Evolutionary conservation across 306 rosid species (phyloP).

Genomic region (Sindora glabra): DNA sequence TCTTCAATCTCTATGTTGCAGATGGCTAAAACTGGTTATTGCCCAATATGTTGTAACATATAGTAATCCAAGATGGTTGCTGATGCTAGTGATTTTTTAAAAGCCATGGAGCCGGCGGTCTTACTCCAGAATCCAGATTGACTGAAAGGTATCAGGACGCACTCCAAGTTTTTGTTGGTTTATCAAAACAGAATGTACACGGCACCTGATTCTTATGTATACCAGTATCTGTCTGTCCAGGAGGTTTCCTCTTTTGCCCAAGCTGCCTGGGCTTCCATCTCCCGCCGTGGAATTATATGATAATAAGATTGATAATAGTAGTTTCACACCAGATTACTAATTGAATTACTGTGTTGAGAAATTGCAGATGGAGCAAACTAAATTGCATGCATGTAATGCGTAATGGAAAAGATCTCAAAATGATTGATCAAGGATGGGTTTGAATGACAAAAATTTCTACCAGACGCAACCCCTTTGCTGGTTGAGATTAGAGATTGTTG

Average conservation of each 20-base stretch:
- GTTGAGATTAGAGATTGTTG: too few species aligned
- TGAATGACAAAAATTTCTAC: constrained; percentile 33
- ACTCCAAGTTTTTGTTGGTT: constrained; percentile 21
- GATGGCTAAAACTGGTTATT: constrained; percentile 34
- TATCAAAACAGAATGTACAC: constrained; percentile 19
- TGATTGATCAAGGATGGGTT: constrained; percentile 28
- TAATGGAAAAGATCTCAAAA: constrained; percentile 28
- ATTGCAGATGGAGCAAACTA: too few species aligned
- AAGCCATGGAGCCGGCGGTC: constrained; percentile 27
- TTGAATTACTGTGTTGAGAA: constrained; percentile 44
- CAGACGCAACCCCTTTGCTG: too few species aligned
- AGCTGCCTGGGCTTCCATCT: constrained; percentile 35
- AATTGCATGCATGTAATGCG: constrained; percentile 31
- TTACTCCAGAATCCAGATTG: too few species aligned
- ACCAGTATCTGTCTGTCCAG: constrained; percentile 29
- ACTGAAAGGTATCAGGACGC: constrained; percentile 44
- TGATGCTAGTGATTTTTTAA: constrained; percentile 33
- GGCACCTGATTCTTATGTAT: constrained; percentile 45
- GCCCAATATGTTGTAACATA: constrained; percentile 47
- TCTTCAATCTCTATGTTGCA: too few species aligned
- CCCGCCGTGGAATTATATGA: constrained; percentile 34
- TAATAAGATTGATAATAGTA: constrained; percentile 36
- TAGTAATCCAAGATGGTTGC: constrained; percentile 36
- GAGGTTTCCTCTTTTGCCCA: constrained; percentile 35
- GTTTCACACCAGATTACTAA: constrained; percentile 50